These are phyloP conservation scores for Mentha longifolia DNA, from an alignment of 257 asterid genomes.

Conservation along the genomic window DNA sequence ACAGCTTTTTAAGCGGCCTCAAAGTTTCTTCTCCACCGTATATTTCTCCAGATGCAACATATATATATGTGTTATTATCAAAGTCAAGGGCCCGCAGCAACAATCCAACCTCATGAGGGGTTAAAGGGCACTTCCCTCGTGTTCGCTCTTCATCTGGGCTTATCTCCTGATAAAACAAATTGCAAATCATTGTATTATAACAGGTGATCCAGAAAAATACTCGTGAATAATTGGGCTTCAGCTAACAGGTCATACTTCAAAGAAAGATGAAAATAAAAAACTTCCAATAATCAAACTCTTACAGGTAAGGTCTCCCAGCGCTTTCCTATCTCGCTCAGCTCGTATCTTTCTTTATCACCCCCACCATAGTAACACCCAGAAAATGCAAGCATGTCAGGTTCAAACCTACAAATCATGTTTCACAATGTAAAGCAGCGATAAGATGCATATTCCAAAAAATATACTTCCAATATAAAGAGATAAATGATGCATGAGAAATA, in stretches of 20 bases:
- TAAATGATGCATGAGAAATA: conserved; percentile 19
- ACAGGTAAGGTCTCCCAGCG: conserved; percentile 77
- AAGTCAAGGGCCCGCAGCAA: conserved; percentile 96
- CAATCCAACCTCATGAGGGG: conserved; percentile 97
- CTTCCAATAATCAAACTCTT: conserved; percentile 38
- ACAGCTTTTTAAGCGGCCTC: conserved; percentile 89
- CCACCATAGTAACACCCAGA: conserved; percentile 83
- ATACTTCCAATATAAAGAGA: conserved; percentile 17
- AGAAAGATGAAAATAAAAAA: conserved; percentile 16
- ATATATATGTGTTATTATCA: conserved; percentile 76
- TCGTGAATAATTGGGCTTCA: conserved; percentile 14
- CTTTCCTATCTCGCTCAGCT: conserved; percentile 66
- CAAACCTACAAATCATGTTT: conserved; percentile 57
- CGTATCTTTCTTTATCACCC: conserved; percentile 70
- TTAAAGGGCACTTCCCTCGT: conserved; percentile 97
- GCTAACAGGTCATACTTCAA: conserved; percentile 22
- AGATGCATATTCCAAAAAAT: conserved; percentile 30
- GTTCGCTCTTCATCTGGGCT: conserved; percentile 94
- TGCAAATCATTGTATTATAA: no score
- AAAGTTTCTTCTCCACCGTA: conserved; percentile 98
- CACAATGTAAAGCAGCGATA: conserved; percentile 21
- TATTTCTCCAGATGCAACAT: conserved; percentile 98
- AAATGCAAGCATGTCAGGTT: conserved; percentile 78
- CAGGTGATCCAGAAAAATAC: background rate
- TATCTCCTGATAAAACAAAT: conserved; percentile 59